Base-by-base conservation (phyloP, 495 filamentous ascomycete genomes). In the Massariosphaeria phaeospora region DNA sequence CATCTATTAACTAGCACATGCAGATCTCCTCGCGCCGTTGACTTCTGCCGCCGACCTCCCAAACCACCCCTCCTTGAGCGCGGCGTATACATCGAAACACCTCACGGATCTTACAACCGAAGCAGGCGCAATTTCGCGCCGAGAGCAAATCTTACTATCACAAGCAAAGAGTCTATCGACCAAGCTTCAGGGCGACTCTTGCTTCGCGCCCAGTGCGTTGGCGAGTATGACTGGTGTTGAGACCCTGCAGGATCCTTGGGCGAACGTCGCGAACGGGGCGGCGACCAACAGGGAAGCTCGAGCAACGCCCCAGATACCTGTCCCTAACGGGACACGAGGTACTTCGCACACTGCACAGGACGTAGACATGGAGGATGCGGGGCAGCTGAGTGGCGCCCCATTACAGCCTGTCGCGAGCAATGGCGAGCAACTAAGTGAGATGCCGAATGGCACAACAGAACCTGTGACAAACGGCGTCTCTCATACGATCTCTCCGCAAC, bases 41-140 rank as follows among this genome's bases (percentile, higher is more conserved):
- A 94, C 89, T 48, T 78, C 89, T 48, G 85, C 89, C 20, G 86
- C 89, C 44, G 88, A 95, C 67, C 77, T 99, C 27, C 82, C 88
- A 3, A 76, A 71, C 31, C 93, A 99, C 65, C 90, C 90, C 55
- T 85, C 87, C 2, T 69, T 96, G 45, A 89, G 89, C 27, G 77
- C 83, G 62, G 80, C 91, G 0, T 97, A 94, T 70, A 84, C 74
- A 1, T 90, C 88, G 9, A 83, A 81, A 53, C 85, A 86, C 3
- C 77, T 99, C n/a, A 82, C 81, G 35, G 79, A 91, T 47, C 82
- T 99, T 69, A 82, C 82, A 10, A 73, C 76, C 31, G 79, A 91
- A 29, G 79, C 77, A 48, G 79, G 74, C 58, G 76, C 75, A 64
- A 86, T 89, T 55, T 76, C 91, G 52, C 86, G 87, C 24, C 84